phyloP scores from a whole-genome alignment of 441 rosid species.

The Brassica hybrid region DNA sequence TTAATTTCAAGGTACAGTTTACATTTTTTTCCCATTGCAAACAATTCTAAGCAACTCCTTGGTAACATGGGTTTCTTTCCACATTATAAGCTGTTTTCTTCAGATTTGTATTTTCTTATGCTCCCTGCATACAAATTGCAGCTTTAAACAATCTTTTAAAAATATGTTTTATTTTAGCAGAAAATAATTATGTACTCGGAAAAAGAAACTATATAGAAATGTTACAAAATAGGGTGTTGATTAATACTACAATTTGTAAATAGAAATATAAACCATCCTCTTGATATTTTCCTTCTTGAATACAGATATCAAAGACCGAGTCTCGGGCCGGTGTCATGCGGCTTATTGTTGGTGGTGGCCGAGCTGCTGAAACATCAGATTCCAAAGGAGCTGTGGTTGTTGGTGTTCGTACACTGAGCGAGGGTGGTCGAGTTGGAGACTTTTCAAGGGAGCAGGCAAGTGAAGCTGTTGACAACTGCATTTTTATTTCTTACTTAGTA shows the following conservation, averaged over 20 bases:
- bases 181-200: conserved; percentile 7
- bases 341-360: conserved; percentile 99
- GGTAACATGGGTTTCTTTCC: conserved; percentile 18
- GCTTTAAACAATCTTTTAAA: background rate
- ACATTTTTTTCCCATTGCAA: conserved; percentile 1
- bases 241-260: background rate
- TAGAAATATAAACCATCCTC: conserved; percentile 16
- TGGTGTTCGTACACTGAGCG: conserved; percentile 99
- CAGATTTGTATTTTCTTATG: conserved; percentile 1
- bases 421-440: conserved; percentile 99
- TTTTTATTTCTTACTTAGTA: conserved; percentile 1
- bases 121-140: conserved; percentile 18
- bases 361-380: conserved; percentile 87
- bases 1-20: conserved; percentile 72
- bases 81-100: conserved; percentile 17
- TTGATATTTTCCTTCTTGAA: conserved; percentile 20
- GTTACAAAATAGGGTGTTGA: conserved; percentile 18
- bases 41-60: conserved; percentile 17
- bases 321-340: conserved; percentile 98
- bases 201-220: conserved; percentile 18
- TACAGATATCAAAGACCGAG: conserved; percentile 82
- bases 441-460: conserved; percentile 98
- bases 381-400: conserved; percentile 95
- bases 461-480: conserved; percentile 26
- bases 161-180: background rate